phyloP scores from a whole-genome alignment of 176 grass and related monocot species.

The Eleusine coracana region DNA sequence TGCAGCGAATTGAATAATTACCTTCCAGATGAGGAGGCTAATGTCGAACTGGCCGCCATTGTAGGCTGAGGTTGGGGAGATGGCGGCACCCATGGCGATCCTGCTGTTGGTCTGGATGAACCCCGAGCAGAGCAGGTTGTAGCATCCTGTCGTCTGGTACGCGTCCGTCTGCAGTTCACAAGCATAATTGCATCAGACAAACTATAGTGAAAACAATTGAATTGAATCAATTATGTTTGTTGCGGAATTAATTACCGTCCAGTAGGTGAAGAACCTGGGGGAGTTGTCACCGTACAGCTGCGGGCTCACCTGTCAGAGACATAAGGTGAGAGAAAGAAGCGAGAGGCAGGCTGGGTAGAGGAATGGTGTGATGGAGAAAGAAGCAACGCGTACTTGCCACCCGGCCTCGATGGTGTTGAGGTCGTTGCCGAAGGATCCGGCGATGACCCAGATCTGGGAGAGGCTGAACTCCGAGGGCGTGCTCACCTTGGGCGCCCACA shows the following conservation, averaged over 20 bases:
- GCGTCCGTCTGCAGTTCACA: slow-evolving; percentile 52
- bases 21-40: slow-evolving; percentile 94
- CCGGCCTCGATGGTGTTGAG: slow-evolving; percentile 98
- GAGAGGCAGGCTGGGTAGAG: neutral
- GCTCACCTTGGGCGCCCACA: slow-evolving; percentile 76
- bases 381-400: slow-evolving; percentile 60
- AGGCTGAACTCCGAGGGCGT: slow-evolving; percentile 86
- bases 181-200: too few species aligned
- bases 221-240: too few species aligned
- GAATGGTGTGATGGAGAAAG: neutral
- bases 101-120: slow-evolving; percentile 92
- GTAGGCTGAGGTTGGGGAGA: slow-evolving; percentile 77
- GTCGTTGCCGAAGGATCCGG: slow-evolving; percentile 82
- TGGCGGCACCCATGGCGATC: slow-evolving; percentile 92
- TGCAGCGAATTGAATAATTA: neutral
- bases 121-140: slow-evolving; percentile 90
- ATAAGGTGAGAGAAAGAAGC: neutral
- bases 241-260: slow-evolving; percentile 40
- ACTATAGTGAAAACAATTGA: too few species aligned
- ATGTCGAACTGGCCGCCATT: slow-evolving; percentile 78
- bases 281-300: slow-evolving; percentile 84
- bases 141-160: slow-evolving; percentile 94
- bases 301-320: slow-evolving; percentile 74
- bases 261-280: slow-evolving; percentile 95
- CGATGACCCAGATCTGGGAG: slow-evolving; percentile 96